phyloP scores from a whole-genome alignment of 495 filamentous ascomycete genomes.

The Hypoxylon cercidicola region DNA sequence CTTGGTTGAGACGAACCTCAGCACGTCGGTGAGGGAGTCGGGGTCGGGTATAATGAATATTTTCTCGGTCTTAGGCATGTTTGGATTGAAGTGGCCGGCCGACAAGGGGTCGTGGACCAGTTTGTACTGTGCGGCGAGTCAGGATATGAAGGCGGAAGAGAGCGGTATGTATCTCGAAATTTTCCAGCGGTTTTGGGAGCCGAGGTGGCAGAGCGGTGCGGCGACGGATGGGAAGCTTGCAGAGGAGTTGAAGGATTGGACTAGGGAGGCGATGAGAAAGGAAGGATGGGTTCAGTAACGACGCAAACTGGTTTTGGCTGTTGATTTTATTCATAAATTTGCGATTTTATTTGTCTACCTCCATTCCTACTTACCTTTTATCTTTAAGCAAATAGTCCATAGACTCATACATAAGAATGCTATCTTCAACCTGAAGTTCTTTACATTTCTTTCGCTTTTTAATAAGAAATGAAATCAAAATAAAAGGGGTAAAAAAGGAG shows the following conservation, averaged over 20 bases:
- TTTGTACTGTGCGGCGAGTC: constrained; percentile 55
- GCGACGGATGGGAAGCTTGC: constrained; percentile 44
- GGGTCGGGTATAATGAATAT: constrained; percentile 30
- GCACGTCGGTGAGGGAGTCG: constrained; percentile 26
- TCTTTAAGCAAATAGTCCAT: too few species aligned
- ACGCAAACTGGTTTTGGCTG: constrained; percentile 31
- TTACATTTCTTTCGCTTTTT: too few species aligned
- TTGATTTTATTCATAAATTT: too few species aligned
- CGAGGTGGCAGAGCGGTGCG: constrained; percentile 45
- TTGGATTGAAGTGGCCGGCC: constrained; percentile 42
- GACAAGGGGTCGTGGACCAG: constrained; percentile 55
- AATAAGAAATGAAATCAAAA: too few species aligned
- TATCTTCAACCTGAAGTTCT: too few species aligned
- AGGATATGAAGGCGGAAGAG: constrained; percentile 50
- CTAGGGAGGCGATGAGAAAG: constrained; percentile 40
- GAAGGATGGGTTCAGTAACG: constrained; percentile 38
- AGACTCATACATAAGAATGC: too few species aligned
- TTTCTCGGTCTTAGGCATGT: constrained; percentile 36
- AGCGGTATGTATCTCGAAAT: constrained; percentile 51
- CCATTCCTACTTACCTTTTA: too few species aligned
- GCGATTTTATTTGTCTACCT: too few species aligned
- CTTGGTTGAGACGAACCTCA: constrained; percentile 52
- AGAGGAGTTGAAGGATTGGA: constrained; percentile 45
- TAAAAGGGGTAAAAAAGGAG: too few species aligned
- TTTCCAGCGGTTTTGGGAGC: constrained; percentile 43